Percentiles rank a stretch among this genome's conserved stretches.
phyloP scores from a whole-genome alignment of 352 stramenopile species.

The Globisporangium cederbergense region DNA sequence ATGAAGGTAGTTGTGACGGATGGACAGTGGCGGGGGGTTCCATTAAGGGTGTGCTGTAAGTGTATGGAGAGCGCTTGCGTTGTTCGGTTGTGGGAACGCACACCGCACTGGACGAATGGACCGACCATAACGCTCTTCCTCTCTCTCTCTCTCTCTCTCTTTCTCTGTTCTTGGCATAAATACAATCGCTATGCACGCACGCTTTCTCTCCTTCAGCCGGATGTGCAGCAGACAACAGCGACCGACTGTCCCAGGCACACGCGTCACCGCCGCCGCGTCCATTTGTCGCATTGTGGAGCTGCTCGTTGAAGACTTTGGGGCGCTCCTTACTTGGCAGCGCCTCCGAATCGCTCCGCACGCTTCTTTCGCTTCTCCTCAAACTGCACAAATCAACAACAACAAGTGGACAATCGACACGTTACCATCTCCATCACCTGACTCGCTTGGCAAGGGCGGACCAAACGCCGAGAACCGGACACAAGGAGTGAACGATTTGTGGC shows the following conservation, averaged over 20 bases:
- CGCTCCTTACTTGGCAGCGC: conserved; percentile 15
- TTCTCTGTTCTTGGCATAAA: conserved; percentile 8
- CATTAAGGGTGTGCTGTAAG: not conserved
- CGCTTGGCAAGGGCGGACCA: conserved; percentile 7
- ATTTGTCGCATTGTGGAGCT: conserved; percentile 14
- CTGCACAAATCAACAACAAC: conserved; percentile 18
- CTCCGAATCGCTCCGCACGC: conserved; percentile 63
- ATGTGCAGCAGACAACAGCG: not conserved
- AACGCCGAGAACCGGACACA: not conserved
- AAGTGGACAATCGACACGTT: not conserved
- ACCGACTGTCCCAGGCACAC: not conserved
- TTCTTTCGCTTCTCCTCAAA: conserved; percentile 76
- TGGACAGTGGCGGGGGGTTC: not conserved
- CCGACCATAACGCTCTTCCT: conserved; percentile 1
- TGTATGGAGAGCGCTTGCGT: not conserved
- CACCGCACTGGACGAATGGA: conserved; percentile 14
- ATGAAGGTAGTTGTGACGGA: not conserved
- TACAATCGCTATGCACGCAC: conserved; percentile 6
- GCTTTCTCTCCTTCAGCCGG: not conserved
- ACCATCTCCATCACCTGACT: conserved; percentile 3
- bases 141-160: conserved; percentile 2
- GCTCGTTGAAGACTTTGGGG: not conserved
- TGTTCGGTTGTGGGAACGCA: not conserved
- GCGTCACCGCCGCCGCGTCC: not conserved
- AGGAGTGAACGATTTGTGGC: not conserved